Evolutionary conservation across 805 yeast species (phyloP).

Genomic region (Spathaspora sp.): DNA sequence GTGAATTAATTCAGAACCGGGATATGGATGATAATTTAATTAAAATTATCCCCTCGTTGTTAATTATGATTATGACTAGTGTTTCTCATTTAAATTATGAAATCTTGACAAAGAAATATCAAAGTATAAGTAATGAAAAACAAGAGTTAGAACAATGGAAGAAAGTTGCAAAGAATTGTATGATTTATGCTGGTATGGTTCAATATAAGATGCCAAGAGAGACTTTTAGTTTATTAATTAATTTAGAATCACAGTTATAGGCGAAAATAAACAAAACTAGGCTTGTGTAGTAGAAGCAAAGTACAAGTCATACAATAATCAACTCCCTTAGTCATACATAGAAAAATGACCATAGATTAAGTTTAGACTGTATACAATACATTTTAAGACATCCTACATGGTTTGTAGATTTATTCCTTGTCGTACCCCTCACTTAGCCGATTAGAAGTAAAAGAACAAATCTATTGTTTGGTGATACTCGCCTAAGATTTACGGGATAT

Average conservation of each 20-base stretch:
- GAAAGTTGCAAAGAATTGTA: slow-evolving; percentile 73
- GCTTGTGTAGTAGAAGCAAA: not conserved
- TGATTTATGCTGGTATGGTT: slow-evolving; percentile 93
- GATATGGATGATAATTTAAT: slow-evolving; percentile 66
- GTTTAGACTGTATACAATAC: too few relatives aligned
- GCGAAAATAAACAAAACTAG: not conserved
- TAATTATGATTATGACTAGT: slow-evolving; percentile 79
- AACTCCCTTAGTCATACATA: too few relatives aligned
- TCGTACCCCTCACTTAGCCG: too few relatives aligned
- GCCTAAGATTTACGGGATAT: not conserved
- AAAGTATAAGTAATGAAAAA: slow-evolving; percentile 41
- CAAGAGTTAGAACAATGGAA: slow-evolving; percentile 55
- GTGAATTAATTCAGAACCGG: slow-evolving; percentile 57
- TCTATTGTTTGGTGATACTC: not conserved
- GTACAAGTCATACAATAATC: too few relatives aligned
- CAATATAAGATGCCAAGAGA: slow-evolving; percentile 91
- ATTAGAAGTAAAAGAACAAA: not conserved
- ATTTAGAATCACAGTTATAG: slow-evolving; percentile 50
- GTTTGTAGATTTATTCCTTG: too few relatives aligned
- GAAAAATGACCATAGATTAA: too few relatives aligned
- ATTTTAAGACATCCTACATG: too few relatives aligned
- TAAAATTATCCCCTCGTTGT: slow-evolving; percentile 73
- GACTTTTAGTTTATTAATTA: slow-evolving; percentile 66
- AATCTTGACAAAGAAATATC: slow-evolving; percentile 40
- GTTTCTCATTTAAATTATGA: slow-evolving; percentile 54